These are phyloP conservation scores for Coemansia sp. DNA, from an alignment of 192 early-diverging fungal species.

Conservation along the genomic window DNA sequence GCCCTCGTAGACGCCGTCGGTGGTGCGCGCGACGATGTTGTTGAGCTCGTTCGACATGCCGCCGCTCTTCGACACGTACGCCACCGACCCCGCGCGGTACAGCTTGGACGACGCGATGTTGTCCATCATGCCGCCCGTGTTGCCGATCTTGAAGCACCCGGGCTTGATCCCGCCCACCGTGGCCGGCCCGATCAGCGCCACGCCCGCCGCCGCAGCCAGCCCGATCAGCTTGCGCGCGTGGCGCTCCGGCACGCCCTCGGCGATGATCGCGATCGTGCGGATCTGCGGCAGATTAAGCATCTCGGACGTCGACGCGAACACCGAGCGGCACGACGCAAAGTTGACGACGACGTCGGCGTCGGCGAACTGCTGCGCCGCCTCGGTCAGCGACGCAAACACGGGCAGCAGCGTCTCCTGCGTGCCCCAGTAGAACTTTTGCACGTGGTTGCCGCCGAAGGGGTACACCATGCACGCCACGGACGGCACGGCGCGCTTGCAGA, in stretches of 20 bases:
- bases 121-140: constrained; percentile 99
- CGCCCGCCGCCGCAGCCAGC: constrained; percentile 75
- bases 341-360: constrained; percentile 96
- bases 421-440: constrained; percentile 99
- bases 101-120: constrained; percentile 98
- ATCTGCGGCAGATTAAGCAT: constrained; percentile 84
- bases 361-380: constrained; percentile 83
- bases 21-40: constrained; percentile 97
- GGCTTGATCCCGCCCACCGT: constrained; percentile 99
- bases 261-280: constrained; percentile 96
- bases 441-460: constrained; percentile 97
- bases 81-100: constrained; percentile 95
- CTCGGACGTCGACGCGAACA: constrained; percentile 91
- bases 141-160: constrained; percentile 99
- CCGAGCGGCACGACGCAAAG: constrained; percentile 97
- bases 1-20: constrained; percentile 98
- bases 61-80: constrained; percentile 98
- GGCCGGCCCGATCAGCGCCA: constrained; percentile 95
- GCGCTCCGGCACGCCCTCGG: constrained; percentile 98
- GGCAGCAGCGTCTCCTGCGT: constrained; percentile 96
- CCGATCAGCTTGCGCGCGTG: constrained; percentile 90
- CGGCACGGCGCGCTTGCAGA: constrained; percentile 91
- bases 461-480: constrained; percentile 99
- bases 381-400: constrained; percentile 87
- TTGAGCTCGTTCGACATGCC: constrained; percentile 99